phyloP scores from a whole-genome alignment of 768 basidiomycete genomes.

The Baorangia bicolor region DNA sequence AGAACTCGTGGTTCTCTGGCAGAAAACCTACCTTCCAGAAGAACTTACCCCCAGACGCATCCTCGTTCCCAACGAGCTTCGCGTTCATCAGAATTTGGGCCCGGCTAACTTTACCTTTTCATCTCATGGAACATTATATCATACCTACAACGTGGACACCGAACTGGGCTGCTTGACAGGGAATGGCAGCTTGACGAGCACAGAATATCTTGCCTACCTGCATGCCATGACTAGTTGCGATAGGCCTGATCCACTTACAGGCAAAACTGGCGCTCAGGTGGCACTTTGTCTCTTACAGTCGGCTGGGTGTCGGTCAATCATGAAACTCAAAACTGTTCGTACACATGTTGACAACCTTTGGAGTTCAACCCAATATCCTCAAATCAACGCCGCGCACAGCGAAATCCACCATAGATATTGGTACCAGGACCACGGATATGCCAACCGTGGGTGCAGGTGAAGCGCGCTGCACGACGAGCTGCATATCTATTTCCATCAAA shows the following conservation, averaged over 20 bases:
- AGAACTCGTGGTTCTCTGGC: constrained; percentile 30
- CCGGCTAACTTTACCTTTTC: no score
- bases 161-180: constrained; percentile 17
- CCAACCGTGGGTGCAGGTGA: no score
- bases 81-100: background rate
- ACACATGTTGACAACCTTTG: fast-evolving
- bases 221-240: constrained; percentile 42
- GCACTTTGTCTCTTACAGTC: constrained; percentile 34
- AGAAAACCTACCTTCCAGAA: background rate
- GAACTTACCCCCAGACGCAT: background rate
- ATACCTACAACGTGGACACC: background rate
- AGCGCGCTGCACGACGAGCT: background rate
- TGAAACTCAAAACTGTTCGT: constrained; percentile 22
- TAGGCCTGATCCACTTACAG: constrained; percentile 42
- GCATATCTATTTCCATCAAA: background rate
- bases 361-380: background rate
- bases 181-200: constrained; percentile 17
- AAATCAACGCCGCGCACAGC: background rate
- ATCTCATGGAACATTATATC: background rate
- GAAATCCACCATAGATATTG: background rate
- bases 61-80: background rate
- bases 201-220: constrained; percentile 37
- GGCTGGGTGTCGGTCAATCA: constrained; percentile 35
- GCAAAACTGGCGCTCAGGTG: constrained; percentile 41
- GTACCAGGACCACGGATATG: no score